phyloP scores from a whole-genome alignment of 805 yeast genomes.

The Priceomyces haplophilus region DNA sequence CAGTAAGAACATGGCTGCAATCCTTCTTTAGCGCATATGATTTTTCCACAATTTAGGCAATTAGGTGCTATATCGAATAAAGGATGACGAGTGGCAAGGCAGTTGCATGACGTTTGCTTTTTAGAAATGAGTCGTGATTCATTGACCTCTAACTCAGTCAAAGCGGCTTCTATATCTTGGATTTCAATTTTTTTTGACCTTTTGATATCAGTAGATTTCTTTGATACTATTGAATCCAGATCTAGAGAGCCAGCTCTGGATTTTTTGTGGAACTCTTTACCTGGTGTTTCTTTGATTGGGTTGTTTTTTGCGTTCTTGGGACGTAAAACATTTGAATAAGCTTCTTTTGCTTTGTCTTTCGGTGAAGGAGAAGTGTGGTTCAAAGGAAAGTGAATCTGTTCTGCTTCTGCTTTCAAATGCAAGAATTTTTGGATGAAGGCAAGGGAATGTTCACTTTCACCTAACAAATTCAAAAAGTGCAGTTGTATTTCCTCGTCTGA shows the following conservation, averaged over 20 bases:
- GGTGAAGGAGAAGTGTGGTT: too few species aligned
- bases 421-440: slow-evolving; percentile 46
- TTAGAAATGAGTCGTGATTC: slow-evolving; percentile 3
- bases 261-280: not conserved
- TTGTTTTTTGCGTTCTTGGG: not conserved
- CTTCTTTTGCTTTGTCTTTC: slow-evolving; percentile 9
- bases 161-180: slow-evolving; percentile 63
- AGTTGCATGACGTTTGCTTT: slow-evolving; percentile 52
- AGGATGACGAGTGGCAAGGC: slow-evolving; percentile 88
- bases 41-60: slow-evolving; percentile 90
- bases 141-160: slow-evolving; percentile 47
- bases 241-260: not conserved
- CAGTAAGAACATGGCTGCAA: slow-evolving; percentile 87
- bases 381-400: too few species aligned
- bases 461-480: slow-evolving; percentile 55
- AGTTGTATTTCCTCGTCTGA: slow-evolving; percentile 46
- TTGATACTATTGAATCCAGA: not conserved
- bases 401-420: slow-evolving; percentile 33
- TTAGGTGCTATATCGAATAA: slow-evolving; percentile 88
- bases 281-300: not conserved
- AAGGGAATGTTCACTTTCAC: slow-evolving; percentile 53
- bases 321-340: not conserved
- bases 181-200: slow-evolving; percentile 44
- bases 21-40: slow-evolving; percentile 88
- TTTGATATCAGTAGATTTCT: slow-evolving; percentile 12